Percentiles rank a stretch among this genome's conserved stretches.
Evolutionary conservation across 176 grass and related monocot genomes (phyloP).

Genomic region (Carex littledalei): DNA sequence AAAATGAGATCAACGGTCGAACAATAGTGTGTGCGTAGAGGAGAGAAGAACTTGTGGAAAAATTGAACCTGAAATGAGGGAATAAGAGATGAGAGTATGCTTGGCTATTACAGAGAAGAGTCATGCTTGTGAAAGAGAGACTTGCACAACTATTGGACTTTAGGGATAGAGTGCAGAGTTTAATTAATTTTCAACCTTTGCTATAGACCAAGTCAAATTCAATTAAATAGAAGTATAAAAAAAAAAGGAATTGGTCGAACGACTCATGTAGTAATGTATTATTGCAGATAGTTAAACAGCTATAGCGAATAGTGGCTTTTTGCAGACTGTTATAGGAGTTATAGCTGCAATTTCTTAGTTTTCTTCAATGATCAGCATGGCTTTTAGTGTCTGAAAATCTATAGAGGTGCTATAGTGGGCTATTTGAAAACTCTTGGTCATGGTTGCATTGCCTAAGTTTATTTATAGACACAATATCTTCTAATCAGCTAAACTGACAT

Average conservation of each 20-base stretch:
- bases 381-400: neutral
- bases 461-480: neutral
- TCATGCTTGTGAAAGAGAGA: neutral
- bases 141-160: neutral
- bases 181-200: neutral
- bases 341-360: neutral
- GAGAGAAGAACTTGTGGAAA: neutral
- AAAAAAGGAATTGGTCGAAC: neutral
- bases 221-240: neutral
- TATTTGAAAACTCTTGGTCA: neutral
- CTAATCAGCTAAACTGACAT: neutral
- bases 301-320: neutral
- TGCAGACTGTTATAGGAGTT: neutral
- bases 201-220: neutral
- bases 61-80: neutral
- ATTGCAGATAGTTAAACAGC: neutral
- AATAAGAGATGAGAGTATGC: neutral
- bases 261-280: neutral
- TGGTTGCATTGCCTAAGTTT: neutral
- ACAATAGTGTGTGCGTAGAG: neutral
- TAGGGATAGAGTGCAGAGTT: neutral
- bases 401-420: neutral
- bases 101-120: neutral
- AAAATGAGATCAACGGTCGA: neutral
- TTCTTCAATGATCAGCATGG: neutral